phyloP scores from a whole-genome alignment of 2,329 filamentous ascomycete species.

The Cordyceps tenuipes region DNA sequence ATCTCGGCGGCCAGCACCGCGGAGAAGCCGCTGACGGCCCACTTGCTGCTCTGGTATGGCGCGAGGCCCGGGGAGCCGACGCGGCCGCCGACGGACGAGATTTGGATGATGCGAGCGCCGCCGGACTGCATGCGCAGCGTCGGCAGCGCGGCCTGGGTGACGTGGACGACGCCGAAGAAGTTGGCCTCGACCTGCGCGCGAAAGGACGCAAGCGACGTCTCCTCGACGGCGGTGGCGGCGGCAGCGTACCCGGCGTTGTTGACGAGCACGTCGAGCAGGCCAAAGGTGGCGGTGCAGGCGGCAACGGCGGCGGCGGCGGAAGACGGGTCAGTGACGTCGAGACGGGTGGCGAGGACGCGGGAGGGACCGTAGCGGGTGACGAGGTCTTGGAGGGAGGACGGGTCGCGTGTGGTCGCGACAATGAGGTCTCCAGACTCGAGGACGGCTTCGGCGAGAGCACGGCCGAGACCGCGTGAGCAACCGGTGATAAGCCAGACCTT shows the following conservation, averaged over 20 bases:
- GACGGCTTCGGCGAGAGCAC: constrained; percentile 29
- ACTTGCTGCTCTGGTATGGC: constrained; percentile 32
- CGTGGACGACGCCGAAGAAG: constrained; percentile 47
- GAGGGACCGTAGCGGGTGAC: constrained; percentile 28
- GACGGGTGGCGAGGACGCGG: constrained; percentile 38
- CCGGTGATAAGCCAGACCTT: constrained; percentile 41
- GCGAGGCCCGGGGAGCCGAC: constrained; percentile 24
- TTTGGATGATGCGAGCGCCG: constrained; percentile 29
- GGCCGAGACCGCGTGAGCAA: constrained; percentile 38
- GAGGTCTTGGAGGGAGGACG: constrained; percentile 25
- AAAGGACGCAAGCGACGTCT: constrained; percentile 38
- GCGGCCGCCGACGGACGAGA: constrained; percentile 31
- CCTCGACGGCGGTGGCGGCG: constrained; percentile 41
- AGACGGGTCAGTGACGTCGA: constrained; percentile 45
- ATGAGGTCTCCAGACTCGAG: constrained; percentile 32
- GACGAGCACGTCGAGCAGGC: constrained; percentile 49
- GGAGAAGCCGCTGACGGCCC: constrained; percentile 30
- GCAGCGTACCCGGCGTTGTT: constrained; percentile 56
- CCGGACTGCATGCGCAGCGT: constrained; percentile 22
- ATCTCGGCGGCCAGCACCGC: constrained; percentile 29
- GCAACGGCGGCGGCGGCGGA: constrained; percentile 26
- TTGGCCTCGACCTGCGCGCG: constrained; percentile 50
- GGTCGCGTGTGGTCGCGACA: constrained; percentile 36
- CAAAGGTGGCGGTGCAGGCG: constrained; percentile 37
- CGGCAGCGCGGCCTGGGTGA: constrained; percentile 36